Base-by-base conservation (phyloP, 208 protist species). In the Wallacemonas rigidus region DNA sequence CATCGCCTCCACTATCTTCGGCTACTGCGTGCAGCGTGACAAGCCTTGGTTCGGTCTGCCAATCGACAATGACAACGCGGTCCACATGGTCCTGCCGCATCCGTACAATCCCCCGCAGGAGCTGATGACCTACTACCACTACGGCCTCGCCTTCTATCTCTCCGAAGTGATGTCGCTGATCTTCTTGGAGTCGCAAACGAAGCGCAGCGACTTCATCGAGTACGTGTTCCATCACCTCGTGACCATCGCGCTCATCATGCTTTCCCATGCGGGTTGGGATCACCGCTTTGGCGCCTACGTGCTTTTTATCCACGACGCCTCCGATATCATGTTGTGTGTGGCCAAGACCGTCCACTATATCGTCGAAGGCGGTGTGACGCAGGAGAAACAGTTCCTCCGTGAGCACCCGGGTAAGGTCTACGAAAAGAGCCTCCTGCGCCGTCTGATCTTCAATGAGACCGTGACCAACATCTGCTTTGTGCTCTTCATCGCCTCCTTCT, bases 221-320 rank as follows among this genome's bases (percentile, higher is more conserved):
- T 91, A 90, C 65, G 35, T 82, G 9, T 4, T 85, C 11, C 89
- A 94, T 71, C 89, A 94, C 81, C 56, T 86, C 74, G 78, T 72
- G 11, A 94, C 89, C 9, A 51, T 90, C 7, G 45, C 70, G 26
- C 76, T 94, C 40, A 89, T 94, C 3, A 9, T 88, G 26, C 76
- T 75, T 70, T 90, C 83, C 14, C 80, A 90, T 74, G 54, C 81
- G n/a, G 81, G 77, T 17, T 84, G 80, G 45, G 75, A 90, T 67
- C 86, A 92, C 73, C 89, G 89, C 68, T 75, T 89, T 56, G 89
- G 89, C 35, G 81, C 74, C 40, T 92, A 90, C 57, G 82, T 91
- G 3, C 75, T 94, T 17, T 90, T 91, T 61, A 81, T 94, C 53
- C 89, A 94, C 72, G 86, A 94, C 58, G 72, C 74, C 50, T 87